Evolutionary conservation across 257 asterid species (phyloP).

Genomic region (Datura wrightii): DNA sequence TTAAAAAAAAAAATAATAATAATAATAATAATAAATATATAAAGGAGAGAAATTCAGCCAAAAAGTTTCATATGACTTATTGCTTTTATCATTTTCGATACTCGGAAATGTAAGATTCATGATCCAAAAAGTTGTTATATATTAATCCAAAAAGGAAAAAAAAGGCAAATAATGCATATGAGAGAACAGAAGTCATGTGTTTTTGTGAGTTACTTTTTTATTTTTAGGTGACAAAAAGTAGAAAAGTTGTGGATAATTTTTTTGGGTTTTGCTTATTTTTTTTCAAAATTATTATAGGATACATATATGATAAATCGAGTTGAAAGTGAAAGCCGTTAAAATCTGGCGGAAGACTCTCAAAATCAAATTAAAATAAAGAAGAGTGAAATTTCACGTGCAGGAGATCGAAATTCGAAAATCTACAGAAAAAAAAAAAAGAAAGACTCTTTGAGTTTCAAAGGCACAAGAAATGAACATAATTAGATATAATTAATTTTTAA

Average conservation of each 20-base stretch:
- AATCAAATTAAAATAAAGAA: too few relatives aligned
- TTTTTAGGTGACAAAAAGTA: background rate
- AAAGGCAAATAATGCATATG: background rate
- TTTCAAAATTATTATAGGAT: background rate
- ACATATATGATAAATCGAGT: rapidly evolving
- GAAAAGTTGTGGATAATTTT: background rate
- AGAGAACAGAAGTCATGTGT: slow-evolving; percentile 10
- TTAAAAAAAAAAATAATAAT: too few relatives aligned
- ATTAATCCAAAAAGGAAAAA: slow-evolving; percentile 18
- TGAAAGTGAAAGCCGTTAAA: background rate
- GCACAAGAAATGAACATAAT: too few relatives aligned
- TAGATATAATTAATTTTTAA: background rate
- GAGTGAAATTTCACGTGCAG: background rate
- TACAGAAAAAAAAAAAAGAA: too few relatives aligned
- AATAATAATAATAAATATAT: background rate
- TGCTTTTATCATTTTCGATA: background rate
- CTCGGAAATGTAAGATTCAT: slow-evolving; percentile 13
- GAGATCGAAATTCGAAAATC: background rate
- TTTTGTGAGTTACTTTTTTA: slow-evolving; percentile 14
- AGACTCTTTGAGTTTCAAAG: too few relatives aligned
- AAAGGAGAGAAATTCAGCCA: background rate
- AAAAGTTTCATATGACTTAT: background rate
- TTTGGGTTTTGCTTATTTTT: background rate
- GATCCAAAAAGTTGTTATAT: slow-evolving; percentile 4
- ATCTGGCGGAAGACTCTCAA: rapidly evolving